phyloP scores from a whole-genome alignment of 1,284 basidiomycete species.

The Ceratobasidium sp. region DNA sequence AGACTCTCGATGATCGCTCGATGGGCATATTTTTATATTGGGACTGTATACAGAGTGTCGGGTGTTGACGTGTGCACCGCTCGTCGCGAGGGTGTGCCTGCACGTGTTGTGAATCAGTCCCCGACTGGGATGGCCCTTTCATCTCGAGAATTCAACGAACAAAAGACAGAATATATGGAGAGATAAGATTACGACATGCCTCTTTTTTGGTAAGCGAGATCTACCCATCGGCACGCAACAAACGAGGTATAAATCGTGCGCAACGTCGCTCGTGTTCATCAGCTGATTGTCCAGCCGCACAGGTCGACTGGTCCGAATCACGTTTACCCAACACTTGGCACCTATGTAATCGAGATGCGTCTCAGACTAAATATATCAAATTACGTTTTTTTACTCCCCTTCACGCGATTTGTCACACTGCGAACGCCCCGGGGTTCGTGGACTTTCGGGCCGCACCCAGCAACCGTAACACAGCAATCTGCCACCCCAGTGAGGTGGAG shows the following conservation, averaged over 20 bases:
- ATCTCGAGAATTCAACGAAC: neutral
- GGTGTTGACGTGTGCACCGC: neutral
- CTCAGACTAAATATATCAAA: slow-evolving; percentile 10
- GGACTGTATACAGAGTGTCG: neutral
- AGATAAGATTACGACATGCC: neutral
- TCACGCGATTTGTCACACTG: neutral
- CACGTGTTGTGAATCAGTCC: slow-evolving; percentile 5
- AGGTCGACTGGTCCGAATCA: slow-evolving; percentile 14
- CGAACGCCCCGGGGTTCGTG: neutral
- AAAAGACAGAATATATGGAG: slow-evolving; percentile 3
- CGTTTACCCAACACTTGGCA: neutral
- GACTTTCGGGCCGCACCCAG: neutral
- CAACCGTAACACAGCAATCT: neutral
- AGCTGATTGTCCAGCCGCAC: neutral
- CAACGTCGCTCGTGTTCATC: neutral
- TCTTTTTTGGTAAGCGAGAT: neutral
- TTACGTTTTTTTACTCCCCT: neutral
- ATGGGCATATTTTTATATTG: neutral
- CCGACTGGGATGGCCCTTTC: neutral
- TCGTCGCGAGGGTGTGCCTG: slow-evolving; percentile 14
- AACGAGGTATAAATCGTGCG: neutral
- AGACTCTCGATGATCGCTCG: slow-evolving; percentile 4
- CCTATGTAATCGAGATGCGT: neutral
- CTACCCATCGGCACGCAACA: neutral
- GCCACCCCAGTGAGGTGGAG: neutral